Base-by-base conservation (phyloP, 164 flowering plant species). In the Malania oleifera region DNA sequence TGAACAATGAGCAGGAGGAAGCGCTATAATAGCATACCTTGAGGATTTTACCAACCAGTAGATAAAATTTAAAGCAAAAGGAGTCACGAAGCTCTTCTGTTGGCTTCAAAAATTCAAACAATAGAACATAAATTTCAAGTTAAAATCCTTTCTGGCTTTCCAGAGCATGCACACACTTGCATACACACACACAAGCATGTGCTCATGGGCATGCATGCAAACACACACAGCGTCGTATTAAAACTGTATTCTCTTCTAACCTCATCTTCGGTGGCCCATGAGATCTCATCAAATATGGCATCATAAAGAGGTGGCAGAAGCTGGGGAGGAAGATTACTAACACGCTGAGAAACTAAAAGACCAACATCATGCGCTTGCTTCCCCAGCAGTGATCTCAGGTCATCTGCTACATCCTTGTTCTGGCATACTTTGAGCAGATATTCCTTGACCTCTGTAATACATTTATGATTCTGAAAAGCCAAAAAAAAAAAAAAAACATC, bases 231-330 rank as follows among this genome's bases (percentile, higher is more conserved):
- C 50, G 2, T 41, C 2, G 13, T 35, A 34, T 38, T 35, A 67
- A 55, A 31, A 56, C 20, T 29, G 40, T 26, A 43, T 58, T 40
- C 18, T 61, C 54, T 66, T 63, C 83, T 62, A 65, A 92, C 95
- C 93, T 91, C 96, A 73, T 86, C 93, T 79, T 95, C 86, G 12
- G 80, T 85, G 19, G 97, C 99, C 96, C 90, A 89, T 44, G 82
- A 82, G 45, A 91, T 62, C 75, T 91, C 95, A 75, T 95, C 93
- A 73, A 95, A 95, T n/a, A 95, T 82, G 2, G 74, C 83, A 78
- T 84, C 84, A 73, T 85, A 85, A 28, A 91, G 83, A 7, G 80
- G 99, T 45, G 95, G 90, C 57, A 95, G 59, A 64, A 90, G 86
- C 67, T 90, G 87, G 27, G 81, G 96, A 50, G 97, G 97, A 54